A percentile compares a stretch with the other conserved stretches of the same genome.
These are phyloP conservation scores for Penicillium roqueforti DNA, from an alignment of 495 filamentous ascomycete genomes.

Conservation along the genomic window DNA sequence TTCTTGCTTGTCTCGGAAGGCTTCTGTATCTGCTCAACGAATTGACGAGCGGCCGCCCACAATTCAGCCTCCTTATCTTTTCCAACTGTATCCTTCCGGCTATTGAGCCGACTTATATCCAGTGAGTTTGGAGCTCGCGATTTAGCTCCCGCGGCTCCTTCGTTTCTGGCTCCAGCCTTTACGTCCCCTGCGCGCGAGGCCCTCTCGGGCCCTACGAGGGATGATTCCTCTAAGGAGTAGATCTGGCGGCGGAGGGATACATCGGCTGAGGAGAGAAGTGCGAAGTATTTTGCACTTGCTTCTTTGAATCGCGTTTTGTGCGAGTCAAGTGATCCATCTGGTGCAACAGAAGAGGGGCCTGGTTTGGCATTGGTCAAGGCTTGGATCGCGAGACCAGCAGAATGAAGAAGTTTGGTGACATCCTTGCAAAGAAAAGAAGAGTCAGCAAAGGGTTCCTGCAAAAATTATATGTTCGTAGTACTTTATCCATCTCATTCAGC, in stretches of 20 bases:
- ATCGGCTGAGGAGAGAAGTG: constrained; percentile 64
- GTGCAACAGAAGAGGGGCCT: constrained; percentile 21
- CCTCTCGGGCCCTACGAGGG: constrained; percentile 54
- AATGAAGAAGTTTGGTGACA: constrained; percentile 58
- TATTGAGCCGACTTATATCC: constrained; percentile 83
- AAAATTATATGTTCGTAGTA: constrained; percentile 24
- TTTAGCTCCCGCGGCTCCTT: constrained; percentile 13
- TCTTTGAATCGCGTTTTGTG: constrained; percentile 58
- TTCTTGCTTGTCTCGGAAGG: neutral
- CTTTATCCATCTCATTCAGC: constrained; percentile 70
- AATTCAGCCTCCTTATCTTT: constrained; percentile 76
- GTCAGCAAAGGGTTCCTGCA: neutral
- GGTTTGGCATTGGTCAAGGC: constrained; percentile 56
- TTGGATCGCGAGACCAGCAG: constrained; percentile 64
- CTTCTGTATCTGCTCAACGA: constrained; percentile 42
- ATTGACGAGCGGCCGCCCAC: constrained; percentile 56
- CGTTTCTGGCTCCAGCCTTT: constrained; percentile 4
- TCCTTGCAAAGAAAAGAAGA: constrained; percentile 38
- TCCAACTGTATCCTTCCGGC: constrained; percentile 69
- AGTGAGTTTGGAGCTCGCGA: constrained; percentile 38
- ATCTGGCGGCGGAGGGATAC: constrained; percentile 72
- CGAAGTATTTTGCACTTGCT: constrained; percentile 62
- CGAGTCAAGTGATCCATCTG: constrained; percentile 42
- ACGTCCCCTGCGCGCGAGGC: constrained; percentile 25
- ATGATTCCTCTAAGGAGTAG: constrained; percentile 71